Percentiles rank a stretch among this genome's conserved stretches.
These are phyloP conservation scores for Pseudogymnoascus sp. DNA, from an alignment of 2,329 filamentous ascomycete species.

Conservation along the genomic window DNA sequence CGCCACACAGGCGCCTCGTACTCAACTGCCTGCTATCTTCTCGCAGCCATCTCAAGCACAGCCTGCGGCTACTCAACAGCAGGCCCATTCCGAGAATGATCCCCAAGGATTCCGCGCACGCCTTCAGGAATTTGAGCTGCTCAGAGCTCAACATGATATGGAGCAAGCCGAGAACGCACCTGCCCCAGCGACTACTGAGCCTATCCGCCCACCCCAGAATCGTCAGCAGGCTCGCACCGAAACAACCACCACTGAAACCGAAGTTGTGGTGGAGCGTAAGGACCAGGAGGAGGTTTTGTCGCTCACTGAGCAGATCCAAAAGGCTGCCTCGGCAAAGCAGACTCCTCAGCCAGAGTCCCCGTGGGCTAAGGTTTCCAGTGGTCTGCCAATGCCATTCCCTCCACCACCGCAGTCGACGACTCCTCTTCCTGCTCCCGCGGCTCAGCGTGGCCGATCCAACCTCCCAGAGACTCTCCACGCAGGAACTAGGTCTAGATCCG, in stretches of 20 bases:
- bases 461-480: slow-evolving; percentile 64
- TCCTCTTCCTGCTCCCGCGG: slow-evolving; percentile 79
- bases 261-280: slow-evolving; percentile 13
- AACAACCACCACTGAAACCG: slow-evolving; percentile 15
- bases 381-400: slow-evolving; percentile 69
- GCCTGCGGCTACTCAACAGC: slow-evolving; percentile 55
- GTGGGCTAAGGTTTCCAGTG: slow-evolving; percentile 53
- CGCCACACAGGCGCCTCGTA: slow-evolving; percentile 20
- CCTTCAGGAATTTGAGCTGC: slow-evolving; percentile 73
- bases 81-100: slow-evolving; percentile 49
- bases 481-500: slow-evolving; percentile 52
- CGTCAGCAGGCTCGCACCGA: slow-evolving; percentile 17
- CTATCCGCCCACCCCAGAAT: slow-evolving; percentile 22
- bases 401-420: slow-evolving; percentile 65
- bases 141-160: slow-evolving; percentile 65
- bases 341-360: slow-evolving; percentile 42
- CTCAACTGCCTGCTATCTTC: slow-evolving; percentile 26
- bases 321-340: slow-evolving; percentile 56
- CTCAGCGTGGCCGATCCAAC: slow-evolving; percentile 75
- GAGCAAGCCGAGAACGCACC: slow-evolving; percentile 29
- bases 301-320: slow-evolving; percentile 76
- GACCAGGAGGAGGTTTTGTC: slow-evolving; percentile 49
- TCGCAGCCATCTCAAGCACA: slow-evolving; percentile 23
- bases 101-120: slow-evolving; percentile 53
- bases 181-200: slow-evolving; percentile 28